phyloP scores from a whole-genome alignment of 129 eudicot genomes.

The Arctium lappa region DNA sequence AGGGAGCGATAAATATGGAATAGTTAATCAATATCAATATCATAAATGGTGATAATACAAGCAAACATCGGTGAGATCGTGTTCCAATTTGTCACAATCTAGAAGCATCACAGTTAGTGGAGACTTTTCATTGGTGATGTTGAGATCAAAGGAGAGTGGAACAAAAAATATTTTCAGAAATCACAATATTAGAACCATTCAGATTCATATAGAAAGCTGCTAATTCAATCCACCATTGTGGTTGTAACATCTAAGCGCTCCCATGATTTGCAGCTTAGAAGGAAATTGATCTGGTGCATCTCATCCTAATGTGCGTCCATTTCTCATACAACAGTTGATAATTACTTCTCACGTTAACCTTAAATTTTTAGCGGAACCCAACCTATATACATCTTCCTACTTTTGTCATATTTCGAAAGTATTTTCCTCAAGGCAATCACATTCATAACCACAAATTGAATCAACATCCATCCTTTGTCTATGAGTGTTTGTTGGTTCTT shows the following conservation, averaged over 20 bases:
- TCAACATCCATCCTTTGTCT: conserved; percentile 39
- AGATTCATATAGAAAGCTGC: conserved; percentile 54
- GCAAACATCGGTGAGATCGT: conserved; percentile 50
- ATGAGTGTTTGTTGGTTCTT: conserved; percentile 36
- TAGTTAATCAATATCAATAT: too few relatives aligned
- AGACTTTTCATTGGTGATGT: conserved; percentile 16
- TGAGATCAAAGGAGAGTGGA: conserved; percentile 34
- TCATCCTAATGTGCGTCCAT: too few relatives aligned
- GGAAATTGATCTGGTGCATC: neutral
- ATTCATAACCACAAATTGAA: conserved; percentile 50
- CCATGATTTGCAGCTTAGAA: conserved; percentile 40
- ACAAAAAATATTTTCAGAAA: conserved; percentile 12
- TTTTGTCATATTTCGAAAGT: conserved; percentile 58
- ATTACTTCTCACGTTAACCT: too few relatives aligned
- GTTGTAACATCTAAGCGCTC: conserved; percentile 51
- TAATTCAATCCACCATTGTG: conserved; percentile 63
- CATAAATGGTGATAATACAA: conserved; percentile 10
- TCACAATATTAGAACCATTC: conserved; percentile 23
- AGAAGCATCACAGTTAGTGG: conserved; percentile 35
- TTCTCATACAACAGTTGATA: too few relatives aligned
- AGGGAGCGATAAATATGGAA: too few relatives aligned
- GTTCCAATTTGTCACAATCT: conserved; percentile 37
- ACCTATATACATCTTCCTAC: conserved; percentile 16
- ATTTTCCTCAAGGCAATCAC: conserved; percentile 50
- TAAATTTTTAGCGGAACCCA: too few relatives aligned